Percentiles rank a stretch among this genome's conserved stretches.
phyloP scores from a whole-genome alignment of 805 yeast species.

The Candida arabinofermentans region DNA sequence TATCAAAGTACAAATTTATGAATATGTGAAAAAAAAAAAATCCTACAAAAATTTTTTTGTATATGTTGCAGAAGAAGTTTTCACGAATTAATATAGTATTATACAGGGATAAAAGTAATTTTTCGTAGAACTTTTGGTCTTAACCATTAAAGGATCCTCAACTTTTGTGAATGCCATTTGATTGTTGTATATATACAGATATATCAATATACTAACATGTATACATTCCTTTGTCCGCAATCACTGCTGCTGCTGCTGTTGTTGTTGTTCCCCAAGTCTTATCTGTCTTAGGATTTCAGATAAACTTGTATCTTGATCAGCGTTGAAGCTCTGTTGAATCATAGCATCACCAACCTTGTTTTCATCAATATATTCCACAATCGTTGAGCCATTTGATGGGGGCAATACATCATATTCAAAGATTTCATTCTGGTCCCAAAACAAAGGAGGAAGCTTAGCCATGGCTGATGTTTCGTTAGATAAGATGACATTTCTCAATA shows the following conservation, averaged over 20 bases:
- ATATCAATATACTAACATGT: no score
- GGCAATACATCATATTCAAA: conserved; percentile 73
- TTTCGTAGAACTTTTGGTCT: no score
- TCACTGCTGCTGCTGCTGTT: not conserved
- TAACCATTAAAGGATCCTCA: no score
- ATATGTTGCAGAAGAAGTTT: no score
- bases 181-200: no score
- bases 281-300: conserved; percentile 18
- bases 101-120: no score
- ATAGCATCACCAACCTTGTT: conserved; percentile 41
- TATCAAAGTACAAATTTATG: no score
- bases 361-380: conserved; percentile 44
- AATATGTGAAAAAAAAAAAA: no score
- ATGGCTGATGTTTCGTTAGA: conserved; percentile 69
- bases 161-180: no score
- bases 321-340: conserved; percentile 18
- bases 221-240: not conserved
- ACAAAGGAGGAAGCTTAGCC: conserved; percentile 60
- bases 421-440: conserved; percentile 60
- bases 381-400: conserved; percentile 47
- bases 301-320: conserved; percentile 23
- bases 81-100: no score
- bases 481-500: conserved; percentile 62
- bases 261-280: conserved; percentile 1
- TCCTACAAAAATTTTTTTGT: no score